Base-by-base conservation (phyloP, 1,139 yeast genomes). In the Saccharomycopsis hybrid region DNA sequence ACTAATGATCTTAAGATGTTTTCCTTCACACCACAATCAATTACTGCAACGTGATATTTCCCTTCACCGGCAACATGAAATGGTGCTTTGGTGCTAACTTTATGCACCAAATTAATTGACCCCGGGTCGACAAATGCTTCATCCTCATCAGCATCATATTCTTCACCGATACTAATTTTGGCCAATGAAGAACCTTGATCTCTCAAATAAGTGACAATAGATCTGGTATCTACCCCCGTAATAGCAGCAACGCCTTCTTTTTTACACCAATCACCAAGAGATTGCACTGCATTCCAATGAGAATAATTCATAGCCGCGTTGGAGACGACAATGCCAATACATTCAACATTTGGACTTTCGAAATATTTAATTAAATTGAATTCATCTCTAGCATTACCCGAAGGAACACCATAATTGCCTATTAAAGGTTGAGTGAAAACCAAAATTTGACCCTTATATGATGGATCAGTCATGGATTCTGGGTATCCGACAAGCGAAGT, bases 241-340 rank as follows among this genome's bases (percentile, higher is more conserved):
- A 92, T 85, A 50, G 97, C 98, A 53, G 97, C 95, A 51, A 92
- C 94, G 39, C 96, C 96, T 59, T 89, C 94, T 65, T 96, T 82
- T 68, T 86, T 80, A 72, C 98, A 92, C 97, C 97, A 92, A 60
- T 85, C 87, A 57, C 87, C 87, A 53, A 92, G 76, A 28, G 95
- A 85, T 71, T 92, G 97, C 41, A 92, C 96, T 3, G 98, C 98
- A 41, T 97, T 90, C 98, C 98, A 92, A 68, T 92, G 98, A 27
- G 96, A 87, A 69, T 92, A 88, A 65, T 88, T 80, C 74, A 90
- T 78, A 31, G 98, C 97, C 53, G 81, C 96, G 63, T 92, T 97
- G 41, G 96, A 88, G 44, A 92, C 98, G 47, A 92, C 96, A 54
- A 92, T 88, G 60, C 97, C 98, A 58, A 85, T 83, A 69, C 97